A percentile compares a stretch with the other conserved stretches of the same genome.
Conservation (phyloP, 352 stramenopile species). For the Albugo candida region DNA sequence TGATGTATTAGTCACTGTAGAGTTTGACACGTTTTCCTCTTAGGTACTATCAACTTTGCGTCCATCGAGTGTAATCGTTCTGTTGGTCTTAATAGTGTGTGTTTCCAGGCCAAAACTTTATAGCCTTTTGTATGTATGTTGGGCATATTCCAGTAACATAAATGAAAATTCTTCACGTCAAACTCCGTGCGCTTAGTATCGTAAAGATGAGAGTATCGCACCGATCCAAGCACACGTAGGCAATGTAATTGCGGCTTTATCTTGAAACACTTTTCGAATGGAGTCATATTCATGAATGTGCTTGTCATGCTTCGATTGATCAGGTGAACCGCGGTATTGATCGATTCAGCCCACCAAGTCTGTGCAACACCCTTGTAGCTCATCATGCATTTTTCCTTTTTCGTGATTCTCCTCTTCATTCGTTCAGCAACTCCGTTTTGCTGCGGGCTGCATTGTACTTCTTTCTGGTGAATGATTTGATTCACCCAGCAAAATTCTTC, state of each 20-base stretch:
- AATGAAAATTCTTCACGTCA: neutral
- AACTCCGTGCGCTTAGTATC: constrained; percentile 1
- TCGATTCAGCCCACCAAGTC: no score
- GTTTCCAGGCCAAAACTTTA: constrained; percentile 1
- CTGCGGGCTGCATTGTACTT: constrained; percentile 11
- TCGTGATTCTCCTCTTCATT: constrained; percentile 9
- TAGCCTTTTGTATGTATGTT: neutral
- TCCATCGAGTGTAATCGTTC: no score
- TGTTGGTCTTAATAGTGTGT: no score
- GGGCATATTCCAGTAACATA: neutral
- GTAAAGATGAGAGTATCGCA: constrained; percentile 4
- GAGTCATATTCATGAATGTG: neutral
- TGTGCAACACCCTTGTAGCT: no score
- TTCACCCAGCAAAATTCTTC: neutral
- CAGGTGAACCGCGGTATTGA: constrained; percentile 14
- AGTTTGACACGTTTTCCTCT: no score
- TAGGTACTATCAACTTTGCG: no score
- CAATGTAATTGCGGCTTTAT: neutral
- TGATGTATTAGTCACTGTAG: no score
- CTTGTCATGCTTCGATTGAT: constrained; percentile 8
- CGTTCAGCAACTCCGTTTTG: constrained; percentile 12
- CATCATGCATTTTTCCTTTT: constrained; percentile 5
- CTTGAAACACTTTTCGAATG: constrained; percentile 10
- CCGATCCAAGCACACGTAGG: constrained; percentile 4
- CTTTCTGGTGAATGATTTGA: constrained; percentile 12